These are phyloP conservation scores for Phytophthora podocarpi DNA, from an alignment of 352 stramenopile species.

Conservation along the genomic window DNA sequence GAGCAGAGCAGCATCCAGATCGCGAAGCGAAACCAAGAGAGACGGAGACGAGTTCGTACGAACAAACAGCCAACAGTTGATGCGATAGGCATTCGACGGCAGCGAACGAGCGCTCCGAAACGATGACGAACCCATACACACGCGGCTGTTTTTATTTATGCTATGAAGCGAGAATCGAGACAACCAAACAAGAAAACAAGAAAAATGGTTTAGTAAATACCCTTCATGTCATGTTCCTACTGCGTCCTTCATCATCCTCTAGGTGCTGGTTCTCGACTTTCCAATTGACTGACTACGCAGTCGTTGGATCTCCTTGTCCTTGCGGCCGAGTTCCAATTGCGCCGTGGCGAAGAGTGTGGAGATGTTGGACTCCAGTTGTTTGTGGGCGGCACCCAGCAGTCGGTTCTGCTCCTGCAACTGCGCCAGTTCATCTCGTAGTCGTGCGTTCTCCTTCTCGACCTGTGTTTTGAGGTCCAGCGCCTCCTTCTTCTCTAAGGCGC, in stretches of 20 bases:
- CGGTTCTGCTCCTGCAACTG: constrained; percentile 69
- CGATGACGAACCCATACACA: constrained; percentile 42
- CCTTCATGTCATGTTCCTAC: background rate
- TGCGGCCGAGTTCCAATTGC: constrained; percentile 76
- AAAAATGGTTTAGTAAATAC: constrained; percentile 32
- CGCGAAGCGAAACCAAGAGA: constrained; percentile 24
- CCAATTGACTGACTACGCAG: constrained; percentile 58
- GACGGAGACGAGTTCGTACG: constrained; percentile 41
- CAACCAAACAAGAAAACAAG: constrained; percentile 31
- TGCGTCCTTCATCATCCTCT: background rate
- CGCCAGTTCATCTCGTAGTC: constrained; percentile 59
- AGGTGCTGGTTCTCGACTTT: constrained; percentile 10
- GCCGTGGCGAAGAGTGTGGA: constrained; percentile 77
- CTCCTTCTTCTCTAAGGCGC: constrained; percentile 70
- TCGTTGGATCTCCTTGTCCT: constrained; percentile 78
- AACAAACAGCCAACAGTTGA: constrained; percentile 45
- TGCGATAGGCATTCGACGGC: constrained; percentile 45
- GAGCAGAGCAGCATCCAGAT: constrained; percentile 9
- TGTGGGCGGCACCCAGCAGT: constrained; percentile 59
- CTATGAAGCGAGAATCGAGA: constrained; percentile 30
- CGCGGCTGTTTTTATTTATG: constrained; percentile 49
- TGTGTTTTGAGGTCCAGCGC: constrained; percentile 56
- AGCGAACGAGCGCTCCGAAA: constrained; percentile 42
- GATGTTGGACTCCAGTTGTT: constrained; percentile 72
- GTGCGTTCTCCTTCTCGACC: constrained; percentile 57